These are phyloP conservation scores for Camelina laxa DNA, from an alignment of 345 rosid species.

Conservation along the genomic window DNA sequence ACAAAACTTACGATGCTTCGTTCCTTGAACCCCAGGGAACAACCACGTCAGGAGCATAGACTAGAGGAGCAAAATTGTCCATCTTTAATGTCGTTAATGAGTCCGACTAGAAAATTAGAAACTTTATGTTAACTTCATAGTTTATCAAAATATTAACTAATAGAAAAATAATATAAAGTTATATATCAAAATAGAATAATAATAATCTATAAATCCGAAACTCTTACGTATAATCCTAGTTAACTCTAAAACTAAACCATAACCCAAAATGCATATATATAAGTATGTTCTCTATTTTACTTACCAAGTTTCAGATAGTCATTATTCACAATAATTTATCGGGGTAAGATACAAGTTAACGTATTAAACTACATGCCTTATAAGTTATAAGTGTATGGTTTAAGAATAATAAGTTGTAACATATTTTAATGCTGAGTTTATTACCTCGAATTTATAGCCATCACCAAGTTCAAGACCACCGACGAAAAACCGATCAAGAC, in stretches of 20 bases:
- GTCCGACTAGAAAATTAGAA: constrained; percentile 52
- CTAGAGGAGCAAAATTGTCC: constrained; percentile 53
- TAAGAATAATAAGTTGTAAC: background rate
- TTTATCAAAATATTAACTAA: too few relatives aligned
- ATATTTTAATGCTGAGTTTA: background rate
- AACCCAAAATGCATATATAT: too few relatives aligned
- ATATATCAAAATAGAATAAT: too few relatives aligned
- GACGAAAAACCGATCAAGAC: constrained; percentile 59
- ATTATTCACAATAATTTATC: too few relatives aligned
- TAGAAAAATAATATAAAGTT: too few relatives aligned
- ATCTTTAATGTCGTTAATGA: constrained; percentile 53
- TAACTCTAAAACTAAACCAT: too few relatives aligned
- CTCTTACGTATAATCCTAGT: too few relatives aligned
- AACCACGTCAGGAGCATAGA: constrained; percentile 59
- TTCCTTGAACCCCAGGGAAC: constrained; percentile 42
- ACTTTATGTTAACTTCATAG: too few relatives aligned
- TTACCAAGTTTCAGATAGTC: too few relatives aligned
- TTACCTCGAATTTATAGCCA: constrained; percentile 56
- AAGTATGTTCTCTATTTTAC: too few relatives aligned
- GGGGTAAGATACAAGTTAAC: too few relatives aligned
- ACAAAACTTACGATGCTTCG: constrained; percentile 46
- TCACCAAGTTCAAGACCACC: constrained; percentile 58
- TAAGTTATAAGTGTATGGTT: background rate
- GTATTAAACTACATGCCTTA: background rate
- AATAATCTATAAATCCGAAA: too few relatives aligned